Base-by-base conservation (phyloP, 2,329 filamentous ascomycete species). In the Fusarium solani-melongenae region DNA sequence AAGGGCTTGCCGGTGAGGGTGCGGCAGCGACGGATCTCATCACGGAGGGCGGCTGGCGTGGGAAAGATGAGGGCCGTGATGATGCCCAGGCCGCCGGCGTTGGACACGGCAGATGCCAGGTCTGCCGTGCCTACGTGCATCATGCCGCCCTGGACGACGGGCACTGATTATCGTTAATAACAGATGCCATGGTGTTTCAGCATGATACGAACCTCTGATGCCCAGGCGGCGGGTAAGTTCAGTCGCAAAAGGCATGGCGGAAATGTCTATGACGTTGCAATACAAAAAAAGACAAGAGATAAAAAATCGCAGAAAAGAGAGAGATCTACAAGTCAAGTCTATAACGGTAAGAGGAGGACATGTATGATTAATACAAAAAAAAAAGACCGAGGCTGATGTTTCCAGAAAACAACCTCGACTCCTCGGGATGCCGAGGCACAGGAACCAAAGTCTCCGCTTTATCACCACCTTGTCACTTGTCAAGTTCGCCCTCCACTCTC, bases 31-130 rank as follows among this genome's bases (percentile, higher is more conserved):
- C 90, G 92, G 84, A 99, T 99, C 86, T 99, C 96, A 80, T 94
- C 93, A 83, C 96, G 95, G 65, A 99, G 92, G 81, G 94, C 95
- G 83, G 95, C 94, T 56, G 96, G 96, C 17, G 93, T 93, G 36
- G 96, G 94, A 89, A 97, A 97, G 62, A 97, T 98, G 79, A 98
- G 91, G 56, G 93, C 94, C 33, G 94, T 96, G 83, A 96, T 89
- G 80, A 96, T 91, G 79, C 94, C 94, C 63, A 96, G 87, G 56
- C 93, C 94, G 74, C 94, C 94, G n/a, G 93, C 92, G 83, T 94
- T 94, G 80, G 90, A 92, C 72, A 95, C 93, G 74, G 93, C 92
- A 57, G 91, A 88, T 71, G 93, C 93, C 76, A 95, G 87, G 82
- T 94, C 92, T 59, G 94, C 94, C 78, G 94, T 94, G 67, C 94